Percentiles rank a stretch among this genome's conserved stretches.
phyloP scores from a whole-genome alignment of 2,329 filamentous ascomycete genomes.

The Aspergillus latus region DNA sequence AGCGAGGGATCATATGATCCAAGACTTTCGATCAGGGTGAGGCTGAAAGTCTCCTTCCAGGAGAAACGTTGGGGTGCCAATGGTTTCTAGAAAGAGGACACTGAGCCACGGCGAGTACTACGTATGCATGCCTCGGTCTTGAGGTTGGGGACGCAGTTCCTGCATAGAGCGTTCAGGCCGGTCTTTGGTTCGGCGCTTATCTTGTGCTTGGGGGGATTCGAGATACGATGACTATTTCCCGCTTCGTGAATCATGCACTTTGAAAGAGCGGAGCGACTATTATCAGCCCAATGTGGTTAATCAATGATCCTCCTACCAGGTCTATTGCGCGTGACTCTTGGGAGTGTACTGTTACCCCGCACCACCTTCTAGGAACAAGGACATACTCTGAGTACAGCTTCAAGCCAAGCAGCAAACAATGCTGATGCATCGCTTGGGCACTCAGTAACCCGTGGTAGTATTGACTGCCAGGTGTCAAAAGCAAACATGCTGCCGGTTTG shows the following conservation, averaged over 20 bases:
- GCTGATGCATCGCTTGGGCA: neutral
- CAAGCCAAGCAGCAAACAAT: too few relatives aligned
- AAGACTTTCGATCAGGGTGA: neutral
- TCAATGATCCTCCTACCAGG: too few relatives aligned
- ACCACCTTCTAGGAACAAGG: neutral
- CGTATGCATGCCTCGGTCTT: neutral
- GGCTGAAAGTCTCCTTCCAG: neutral
- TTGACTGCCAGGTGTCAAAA: neutral
- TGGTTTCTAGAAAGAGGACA: neutral
- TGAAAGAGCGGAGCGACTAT: too few relatives aligned
- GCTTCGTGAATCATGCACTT: neutral
- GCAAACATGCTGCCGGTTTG: neutral
- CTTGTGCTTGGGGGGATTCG: neutral
- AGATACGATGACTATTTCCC: neutral
- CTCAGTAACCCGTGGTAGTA: neutral
- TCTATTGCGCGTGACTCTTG: neutral
- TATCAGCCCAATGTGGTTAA: too few relatives aligned
- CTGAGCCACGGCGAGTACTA: neutral
- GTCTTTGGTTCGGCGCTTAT: neutral
- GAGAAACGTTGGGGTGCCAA: neutral
- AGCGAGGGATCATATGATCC: neutral
- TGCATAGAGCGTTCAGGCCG: neutral
- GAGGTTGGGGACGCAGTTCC: neutral
- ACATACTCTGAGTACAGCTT: neutral
- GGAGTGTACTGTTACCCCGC: neutral